Conservation (phyloP, 2,329 filamentous ascomycete genomes). For the Rutstroemia sp. region DNA sequence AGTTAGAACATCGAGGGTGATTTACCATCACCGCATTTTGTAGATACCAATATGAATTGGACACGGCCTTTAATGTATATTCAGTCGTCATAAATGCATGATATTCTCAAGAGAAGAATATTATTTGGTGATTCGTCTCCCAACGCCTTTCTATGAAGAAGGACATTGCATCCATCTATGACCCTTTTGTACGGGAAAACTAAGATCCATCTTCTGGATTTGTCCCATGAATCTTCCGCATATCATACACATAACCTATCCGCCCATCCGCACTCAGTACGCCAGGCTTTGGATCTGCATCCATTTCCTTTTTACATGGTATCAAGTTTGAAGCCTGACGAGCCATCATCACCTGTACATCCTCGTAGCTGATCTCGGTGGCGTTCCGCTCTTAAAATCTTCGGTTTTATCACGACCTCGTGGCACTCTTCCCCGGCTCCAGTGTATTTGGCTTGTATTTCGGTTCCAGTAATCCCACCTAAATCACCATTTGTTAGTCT, state of each 20-base stretch:
- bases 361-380: too few species aligned
- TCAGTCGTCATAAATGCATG: neutral
- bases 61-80: neutral
- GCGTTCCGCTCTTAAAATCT: too few species aligned
- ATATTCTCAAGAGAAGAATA: neutral
- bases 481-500: neutral
- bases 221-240: neutral
- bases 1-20: neutral
- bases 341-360: too few species aligned
- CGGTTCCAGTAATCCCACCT: conserved; percentile 29
- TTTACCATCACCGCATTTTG: neutral
- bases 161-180: too few species aligned
- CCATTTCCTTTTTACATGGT: too few species aligned
- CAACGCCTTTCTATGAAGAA: neutral
- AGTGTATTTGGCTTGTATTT: conserved; percentile 21
- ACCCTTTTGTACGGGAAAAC: too few species aligned
- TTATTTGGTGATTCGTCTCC: neutral
- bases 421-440: neutral
- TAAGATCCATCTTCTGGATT: too few species aligned
- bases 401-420: neutral
- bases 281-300: too few species aligned
- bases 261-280: neutral
- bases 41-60: neutral
- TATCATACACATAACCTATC: neutral
- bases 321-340: too few species aligned